Conservation (phyloP, 345 rosid species). For the Syzygium grande region DNA sequence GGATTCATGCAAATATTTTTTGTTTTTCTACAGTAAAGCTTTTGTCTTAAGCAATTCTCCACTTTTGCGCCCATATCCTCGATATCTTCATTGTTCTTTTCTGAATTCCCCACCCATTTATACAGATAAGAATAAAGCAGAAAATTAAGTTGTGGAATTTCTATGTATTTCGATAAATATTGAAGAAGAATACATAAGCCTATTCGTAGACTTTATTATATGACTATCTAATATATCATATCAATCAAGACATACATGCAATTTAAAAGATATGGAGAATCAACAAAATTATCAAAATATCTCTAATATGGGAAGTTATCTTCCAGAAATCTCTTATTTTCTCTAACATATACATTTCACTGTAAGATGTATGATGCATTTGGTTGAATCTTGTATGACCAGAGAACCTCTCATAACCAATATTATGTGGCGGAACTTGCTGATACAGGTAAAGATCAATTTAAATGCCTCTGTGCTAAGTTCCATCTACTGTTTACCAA, state of each 20-base stretch:
- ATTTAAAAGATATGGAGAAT: too few species aligned
- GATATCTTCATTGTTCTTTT: not conserved
- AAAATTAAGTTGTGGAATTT: too few species aligned
- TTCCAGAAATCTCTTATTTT: too few species aligned
- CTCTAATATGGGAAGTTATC: too few species aligned
- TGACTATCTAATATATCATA: too few species aligned
- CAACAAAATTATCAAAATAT: too few species aligned
- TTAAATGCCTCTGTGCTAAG: not conserved
- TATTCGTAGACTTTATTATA: too few species aligned
- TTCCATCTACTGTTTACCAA: not conserved
- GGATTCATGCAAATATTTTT: not conserved
- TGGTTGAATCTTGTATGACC: constrained; percentile 7
- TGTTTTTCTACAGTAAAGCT: not conserved
- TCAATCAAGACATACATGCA: too few species aligned
- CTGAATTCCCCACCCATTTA: not conserved
- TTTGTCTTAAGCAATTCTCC: not conserved
- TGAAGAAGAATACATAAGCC: too few species aligned
- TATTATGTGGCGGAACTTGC: constrained; percentile 97
- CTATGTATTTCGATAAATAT: too few species aligned
- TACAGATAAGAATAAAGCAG: not conserved
- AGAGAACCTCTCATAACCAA: constrained; percentile 94
- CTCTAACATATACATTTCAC: not conserved
- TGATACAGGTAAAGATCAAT: constrained; percentile 51
- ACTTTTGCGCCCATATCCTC: not conserved
- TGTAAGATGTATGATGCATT: not conserved